phyloP scores from a whole-genome alignment of 2,329 filamentous ascomycete species.

The Huntiella omanensis region DNA sequence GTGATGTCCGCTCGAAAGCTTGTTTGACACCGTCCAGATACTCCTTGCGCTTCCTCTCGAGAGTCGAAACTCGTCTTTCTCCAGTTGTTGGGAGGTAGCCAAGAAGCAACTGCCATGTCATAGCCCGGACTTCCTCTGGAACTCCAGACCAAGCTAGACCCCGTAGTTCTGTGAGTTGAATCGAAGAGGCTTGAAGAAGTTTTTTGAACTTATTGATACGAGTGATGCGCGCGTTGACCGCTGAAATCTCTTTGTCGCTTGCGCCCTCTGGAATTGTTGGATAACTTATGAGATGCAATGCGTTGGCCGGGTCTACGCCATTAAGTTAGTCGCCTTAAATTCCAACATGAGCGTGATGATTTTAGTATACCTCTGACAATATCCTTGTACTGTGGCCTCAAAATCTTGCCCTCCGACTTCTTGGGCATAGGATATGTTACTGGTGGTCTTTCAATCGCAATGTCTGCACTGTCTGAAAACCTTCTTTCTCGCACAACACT shows the following conservation, averaged over 20 bases:
- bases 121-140: conserved; percentile 84
- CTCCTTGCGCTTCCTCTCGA: conserved; percentile 90
- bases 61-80: conserved; percentile 70
- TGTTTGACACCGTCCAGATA: conserved; percentile 80
- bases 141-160: conserved; percentile 85
- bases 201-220: conserved; percentile 98
- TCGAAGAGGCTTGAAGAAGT: conserved; percentile 78
- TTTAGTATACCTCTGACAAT: conserved; percentile 47
- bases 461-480: conserved; percentile 77
- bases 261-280: conserved; percentile 55
- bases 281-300: conserved; percentile 83
- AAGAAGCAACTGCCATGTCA: conserved; percentile 95
- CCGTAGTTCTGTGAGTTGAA: conserved; percentile 67
- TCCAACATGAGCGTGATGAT: neutral
- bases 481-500: conserved; percentile 28
- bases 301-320: conserved; percentile 59
- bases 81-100: conserved; percentile 95
- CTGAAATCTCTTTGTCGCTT: conserved; percentile 65
- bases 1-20: conserved; percentile 43
- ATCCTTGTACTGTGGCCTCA: conserved; percentile 94
- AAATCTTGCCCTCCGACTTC: conserved; percentile 83
- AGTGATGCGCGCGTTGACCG: conserved; percentile 69
- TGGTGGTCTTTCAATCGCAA: conserved; percentile 72
- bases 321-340: conserved; percentile 11
- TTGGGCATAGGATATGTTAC: conserved; percentile 74